Evolutionary conservation across 768 basidiomycete genomes (phyloP), one percentile per base, ranked within the genome.

Genomic region (Suillus luteus): DNA sequence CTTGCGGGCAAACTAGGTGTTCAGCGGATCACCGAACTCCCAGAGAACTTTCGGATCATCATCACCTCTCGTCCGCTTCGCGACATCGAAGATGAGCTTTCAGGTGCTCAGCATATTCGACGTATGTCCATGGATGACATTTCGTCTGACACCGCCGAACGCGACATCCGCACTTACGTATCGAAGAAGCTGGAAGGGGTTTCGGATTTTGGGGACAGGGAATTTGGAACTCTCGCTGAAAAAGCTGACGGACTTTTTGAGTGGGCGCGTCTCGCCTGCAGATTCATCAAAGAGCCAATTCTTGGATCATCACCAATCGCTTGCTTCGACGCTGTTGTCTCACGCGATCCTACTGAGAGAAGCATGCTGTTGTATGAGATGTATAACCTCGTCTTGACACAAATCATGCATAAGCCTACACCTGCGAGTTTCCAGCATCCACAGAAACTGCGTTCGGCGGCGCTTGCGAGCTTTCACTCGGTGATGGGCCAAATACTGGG

Each of bases 1-100:
- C 37, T 66, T 41, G 24, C 59, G 1, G 41, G 37, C 1, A 35
- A 57, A 41, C 35, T 37, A 14, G 22, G 27, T 8, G 6, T 2
- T 4, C 15, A 9, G 8, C 24, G 6, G 24, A 51, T 51, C 27
- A 51, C 59, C 2, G 7, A 67, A 22, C 66, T 67, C 40, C 66
- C 66, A n/a, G 3, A 33, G 7, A 55, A 43, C 38, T 62, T 65
- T 40, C 60, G 55, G n/a, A 37, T 67, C 14, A 22, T 67, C 15
- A 14, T 67, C 17, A 66, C 65, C 5, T 43, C 66, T 51, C 12
- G 22, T 7, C 48, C 12, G 12, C 12, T 49, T 15, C 48, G 6
- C 2, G 22, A 49, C 7, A 49, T 49, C 2, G 12, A 49, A 3
- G 5, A 2, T 24, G 22, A 24, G 48, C 14, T 15, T 14, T 6